Base-by-base conservation (phyloP, 179 eudicot genomes). In the Amaranthus tricolor region DNA sequence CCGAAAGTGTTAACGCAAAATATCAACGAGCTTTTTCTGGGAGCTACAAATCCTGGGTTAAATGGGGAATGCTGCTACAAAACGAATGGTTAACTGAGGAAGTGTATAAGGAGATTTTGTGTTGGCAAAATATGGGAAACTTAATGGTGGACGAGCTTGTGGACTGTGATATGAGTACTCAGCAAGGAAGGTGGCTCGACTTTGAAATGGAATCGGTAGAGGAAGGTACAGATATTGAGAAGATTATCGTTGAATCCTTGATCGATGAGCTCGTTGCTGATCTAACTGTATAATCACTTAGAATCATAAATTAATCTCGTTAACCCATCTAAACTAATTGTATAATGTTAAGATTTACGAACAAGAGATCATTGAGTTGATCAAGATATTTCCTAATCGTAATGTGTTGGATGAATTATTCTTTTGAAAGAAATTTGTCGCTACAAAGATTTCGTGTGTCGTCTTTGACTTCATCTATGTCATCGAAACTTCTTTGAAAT, bases 61-160 rank as follows among this genome's bases (percentile, higher is more conserved):
- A 74, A n/a, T 85, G 88, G 86, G 66, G 49, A 44, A 54, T 78
- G 63, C 69, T 82, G 57, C 70, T 80, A 19, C 79, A 80, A 66
- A 73, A 80, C 15, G 82, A 80, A 12, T 78, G 81, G 77, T 62
- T 85, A 51, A 82, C 82, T 43, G 84, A 83, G 68, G 88, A 80
- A 72, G 81, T 83, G n/a, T 85, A 59, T 21, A 78, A 62, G 75
- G 86, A 83, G 54, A 75, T 85, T 54, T n/a, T 77, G 43, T 53
- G 75, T 61, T 78, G 84, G 82, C 81, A 77, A 70, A 73, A 75
- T 70, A 78, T 85, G 88, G 84, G 84, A 45, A 76, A 71, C 62
- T 78, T 85, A 48, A 78, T 83, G 90, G 88, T 89, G 63, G 97
- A 93, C 76, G 99, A 95, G 77, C 85, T 93, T 20, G 90, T 95